A percentile compares a stretch with the other conserved stretches of the same genome.
phyloP scores from a whole-genome alignment of 1,284 basidiomycete genomes.

The Apiotrichum sp. region DNA sequence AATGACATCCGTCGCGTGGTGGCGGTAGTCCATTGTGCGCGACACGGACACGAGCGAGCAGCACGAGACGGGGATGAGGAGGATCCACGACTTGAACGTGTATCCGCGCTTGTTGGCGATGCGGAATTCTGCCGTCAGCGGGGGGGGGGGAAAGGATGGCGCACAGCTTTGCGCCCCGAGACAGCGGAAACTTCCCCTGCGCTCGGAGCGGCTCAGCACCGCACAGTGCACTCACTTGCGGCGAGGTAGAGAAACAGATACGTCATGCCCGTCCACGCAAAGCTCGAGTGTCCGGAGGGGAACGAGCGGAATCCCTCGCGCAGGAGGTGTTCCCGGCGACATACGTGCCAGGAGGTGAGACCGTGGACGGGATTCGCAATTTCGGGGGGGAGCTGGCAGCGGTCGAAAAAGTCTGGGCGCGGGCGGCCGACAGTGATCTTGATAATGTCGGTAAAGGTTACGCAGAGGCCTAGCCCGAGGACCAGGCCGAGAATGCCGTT shows the following conservation, averaged over 20 bases:
- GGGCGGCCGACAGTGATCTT: constrained; percentile 83
- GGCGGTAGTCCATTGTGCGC: constrained; percentile 60
- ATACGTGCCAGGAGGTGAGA: constrained; percentile 67
- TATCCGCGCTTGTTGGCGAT: constrained; percentile 76
- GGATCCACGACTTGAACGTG: constrained; percentile 79
- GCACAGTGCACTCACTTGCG: constrained; percentile 27
- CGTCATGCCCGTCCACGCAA: constrained; percentile 45
- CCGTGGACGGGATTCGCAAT: constrained; percentile 60
- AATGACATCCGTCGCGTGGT: constrained; percentile 40
- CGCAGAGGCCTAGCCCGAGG: constrained; percentile 41
- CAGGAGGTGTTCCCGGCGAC: constrained; percentile 67
- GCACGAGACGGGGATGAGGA: constrained; percentile 66
- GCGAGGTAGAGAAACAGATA: constrained; percentile 51
- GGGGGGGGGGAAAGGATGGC: too few relatives aligned
- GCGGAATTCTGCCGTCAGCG: constrained; percentile 60
- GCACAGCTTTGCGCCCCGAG: too few relatives aligned
- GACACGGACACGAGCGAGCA: constrained; percentile 80
- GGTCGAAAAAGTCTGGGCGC: constrained; percentile 72
- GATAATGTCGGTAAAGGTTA: constrained; percentile 69
- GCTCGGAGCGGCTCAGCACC: not conserved
- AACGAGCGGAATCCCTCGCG: constrained; percentile 87
- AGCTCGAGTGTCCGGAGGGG: constrained; percentile 82
- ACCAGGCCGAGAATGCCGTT: constrained; percentile 62
- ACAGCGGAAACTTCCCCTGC: too few relatives aligned
- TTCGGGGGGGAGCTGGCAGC: constrained; percentile 69